Conservation (phyloP, 2,329 filamentous ascomycete genomes). For the Aurifilum marmelostoma region DNA sequence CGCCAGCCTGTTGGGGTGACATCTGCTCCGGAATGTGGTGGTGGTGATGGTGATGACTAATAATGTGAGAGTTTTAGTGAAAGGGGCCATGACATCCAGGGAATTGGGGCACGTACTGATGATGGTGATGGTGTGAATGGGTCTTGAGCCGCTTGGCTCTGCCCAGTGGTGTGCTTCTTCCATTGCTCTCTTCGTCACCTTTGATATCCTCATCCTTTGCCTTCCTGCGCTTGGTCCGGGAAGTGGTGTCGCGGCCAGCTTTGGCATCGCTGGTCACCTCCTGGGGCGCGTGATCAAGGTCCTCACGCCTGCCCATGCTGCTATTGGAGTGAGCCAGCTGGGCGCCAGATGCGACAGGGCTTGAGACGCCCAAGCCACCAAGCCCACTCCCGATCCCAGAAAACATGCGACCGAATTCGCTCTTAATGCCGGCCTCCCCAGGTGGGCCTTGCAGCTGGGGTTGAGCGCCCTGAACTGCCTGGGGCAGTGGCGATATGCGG, state of each 20-base stretch:
- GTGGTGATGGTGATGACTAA: slow-evolving; percentile 60
- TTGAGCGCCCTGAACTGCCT: slow-evolving; percentile 91
- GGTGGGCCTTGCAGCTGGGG: slow-evolving; percentile 76
- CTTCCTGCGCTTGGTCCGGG: slow-evolving; percentile 66
- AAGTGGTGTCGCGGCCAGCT: slow-evolving; percentile 32
- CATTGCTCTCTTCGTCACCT: slow-evolving; percentile 68
- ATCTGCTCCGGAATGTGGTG: slow-evolving; percentile 55
- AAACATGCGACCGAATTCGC: slow-evolving; percentile 92
- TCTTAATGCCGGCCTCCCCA: slow-evolving; percentile 88
- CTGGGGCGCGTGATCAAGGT: slow-evolving; percentile 48
- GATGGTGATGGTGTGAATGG: slow-evolving; percentile 65
- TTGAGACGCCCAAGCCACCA: slow-evolving; percentile 54
- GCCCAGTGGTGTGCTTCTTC: slow-evolving; percentile 62
- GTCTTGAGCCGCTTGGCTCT: slow-evolving; percentile 71
- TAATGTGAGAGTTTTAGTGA: slow-evolving; percentile 31
- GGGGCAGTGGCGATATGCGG: slow-evolving; percentile 83
- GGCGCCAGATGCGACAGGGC: slow-evolving; percentile 50
- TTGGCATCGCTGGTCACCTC: slow-evolving; percentile 40
- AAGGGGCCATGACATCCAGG: background rate
- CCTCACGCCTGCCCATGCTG: slow-evolving; percentile 55
- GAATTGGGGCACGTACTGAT: slow-evolving; percentile 59
- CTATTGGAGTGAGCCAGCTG: slow-evolving; percentile 52
- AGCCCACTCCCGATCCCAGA: slow-evolving; percentile 77
- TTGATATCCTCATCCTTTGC: slow-evolving; percentile 75
- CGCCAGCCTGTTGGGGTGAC: slow-evolving; percentile 45